Conservation (phyloP, 2,329 filamentous ascomycete genomes). For the Helotiales sp. region DNA sequence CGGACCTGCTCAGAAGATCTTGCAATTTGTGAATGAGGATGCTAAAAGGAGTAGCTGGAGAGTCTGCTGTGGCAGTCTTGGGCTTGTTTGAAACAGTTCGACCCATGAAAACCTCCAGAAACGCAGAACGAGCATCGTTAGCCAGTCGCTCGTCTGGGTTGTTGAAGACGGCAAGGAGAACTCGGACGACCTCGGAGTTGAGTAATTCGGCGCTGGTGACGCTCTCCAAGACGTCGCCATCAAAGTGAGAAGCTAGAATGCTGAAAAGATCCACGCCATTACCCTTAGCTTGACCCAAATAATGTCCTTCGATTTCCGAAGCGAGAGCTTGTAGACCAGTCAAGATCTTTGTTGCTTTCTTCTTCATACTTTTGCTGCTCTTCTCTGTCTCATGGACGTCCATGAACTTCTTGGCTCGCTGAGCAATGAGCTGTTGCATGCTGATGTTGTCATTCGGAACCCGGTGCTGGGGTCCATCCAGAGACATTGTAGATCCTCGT, state of each 20-base stretch:
- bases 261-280: constrained; percentile 70
- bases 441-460: constrained; percentile 51
- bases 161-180: constrained; percentile 79
- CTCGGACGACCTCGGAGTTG: constrained; percentile 84
- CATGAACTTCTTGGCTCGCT: constrained; percentile 79
- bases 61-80: constrained; percentile 64
- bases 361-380: constrained; percentile 69
- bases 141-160: constrained; percentile 63
- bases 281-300: constrained; percentile 54
- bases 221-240: constrained; percentile 84
- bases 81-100: constrained; percentile 61
- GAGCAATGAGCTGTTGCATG: constrained; percentile 71
- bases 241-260: constrained; percentile 79
- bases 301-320: constrained; percentile 69
- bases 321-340: constrained; percentile 71
- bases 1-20: constrained; percentile 90
- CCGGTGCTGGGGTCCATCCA: constrained; percentile 54
- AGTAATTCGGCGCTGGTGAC: constrained; percentile 95
- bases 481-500: constrained; percentile 63
- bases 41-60: constrained; percentile 81
- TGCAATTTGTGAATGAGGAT: constrained; percentile 92
- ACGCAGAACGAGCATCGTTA: constrained; percentile 73
- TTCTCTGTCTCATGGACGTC: constrained; percentile 79
- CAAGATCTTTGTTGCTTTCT: constrained; percentile 76
- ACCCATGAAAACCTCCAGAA: constrained; percentile 92